Conservation (phyloP, 2,329 filamentous ascomycete species). For the Aspergillus thermomutatus region DNA sequence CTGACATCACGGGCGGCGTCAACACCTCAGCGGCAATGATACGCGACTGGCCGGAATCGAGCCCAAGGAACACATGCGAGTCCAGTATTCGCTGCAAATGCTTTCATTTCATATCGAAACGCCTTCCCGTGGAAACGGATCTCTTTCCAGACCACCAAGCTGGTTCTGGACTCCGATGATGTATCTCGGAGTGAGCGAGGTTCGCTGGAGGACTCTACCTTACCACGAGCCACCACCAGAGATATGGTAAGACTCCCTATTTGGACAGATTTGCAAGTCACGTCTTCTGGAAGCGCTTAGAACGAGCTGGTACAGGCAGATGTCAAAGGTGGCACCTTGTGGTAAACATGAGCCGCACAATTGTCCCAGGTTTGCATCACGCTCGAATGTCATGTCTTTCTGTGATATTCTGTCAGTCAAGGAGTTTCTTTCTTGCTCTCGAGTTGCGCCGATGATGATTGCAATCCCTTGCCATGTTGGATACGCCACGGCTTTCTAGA, state of each 20-base stretch:
- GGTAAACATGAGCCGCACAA: not conserved
- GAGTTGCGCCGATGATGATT: not conserved
- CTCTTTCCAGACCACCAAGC: not conserved
- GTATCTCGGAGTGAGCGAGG: not conserved
- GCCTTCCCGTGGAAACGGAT: not conserved
- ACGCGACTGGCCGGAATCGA: conserved; percentile 1
- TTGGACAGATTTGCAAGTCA: not conserved
- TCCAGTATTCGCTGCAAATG: not conserved
- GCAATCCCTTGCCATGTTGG: not conserved
- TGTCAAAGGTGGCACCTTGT: not conserved
- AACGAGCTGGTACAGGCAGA: not conserved
- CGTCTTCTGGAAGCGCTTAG: not conserved
- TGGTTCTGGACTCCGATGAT: not conserved
- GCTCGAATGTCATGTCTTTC: not conserved
- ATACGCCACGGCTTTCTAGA: not conserved
- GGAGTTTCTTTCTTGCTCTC: not conserved
- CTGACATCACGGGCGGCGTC: conserved; percentile 17
- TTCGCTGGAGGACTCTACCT: not conserved
- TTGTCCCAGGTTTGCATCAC: not conserved
- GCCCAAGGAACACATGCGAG: not conserved
- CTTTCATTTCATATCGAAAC: not conserved
- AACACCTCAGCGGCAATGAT: not conserved
- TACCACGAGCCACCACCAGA: not conserved
- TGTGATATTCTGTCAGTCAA: not conserved
- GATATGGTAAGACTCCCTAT: not conserved